These are phyloP conservation scores for Picocystis sp. DNA, from an alignment of 163 green algal genomes.

Conservation along the genomic window DNA sequence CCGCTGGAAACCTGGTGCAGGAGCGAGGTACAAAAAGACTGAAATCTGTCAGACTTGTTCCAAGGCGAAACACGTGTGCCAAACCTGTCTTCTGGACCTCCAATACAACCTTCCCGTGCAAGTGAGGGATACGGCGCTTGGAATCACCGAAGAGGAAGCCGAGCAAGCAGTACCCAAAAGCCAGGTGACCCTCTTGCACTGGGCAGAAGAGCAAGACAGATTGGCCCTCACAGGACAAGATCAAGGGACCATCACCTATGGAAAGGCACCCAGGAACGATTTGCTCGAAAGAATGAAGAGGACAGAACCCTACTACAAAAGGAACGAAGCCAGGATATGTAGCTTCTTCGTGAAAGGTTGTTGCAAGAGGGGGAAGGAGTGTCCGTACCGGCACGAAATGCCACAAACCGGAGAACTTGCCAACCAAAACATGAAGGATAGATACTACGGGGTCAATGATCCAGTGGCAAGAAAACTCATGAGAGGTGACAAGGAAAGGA, in stretches of 20 bases:
- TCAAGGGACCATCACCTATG: too few species aligned
- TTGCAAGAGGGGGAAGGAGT: conserved; percentile 88
- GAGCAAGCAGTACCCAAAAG: conserved; percentile 30
- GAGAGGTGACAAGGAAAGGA: conserved; percentile 37
- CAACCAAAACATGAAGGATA: conserved; percentile 67
- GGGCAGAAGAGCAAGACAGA: too few species aligned
- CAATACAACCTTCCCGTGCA: conserved; percentile 88
- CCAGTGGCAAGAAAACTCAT: conserved; percentile 92
- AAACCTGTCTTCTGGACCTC: conserved; percentile 95
- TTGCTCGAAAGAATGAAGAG: conserved; percentile 65
- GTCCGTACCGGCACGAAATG: conserved; percentile 65
- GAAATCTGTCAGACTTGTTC: conserved; percentile 97
- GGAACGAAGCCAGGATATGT: conserved; percentile 85
- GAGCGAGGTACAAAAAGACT: conserved; percentile 97
- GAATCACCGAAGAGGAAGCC: too few species aligned
- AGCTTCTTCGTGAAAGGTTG: conserved; percentile 78
- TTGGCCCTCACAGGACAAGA: too few species aligned
- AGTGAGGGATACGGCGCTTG: conserved; percentile 23
- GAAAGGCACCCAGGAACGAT: conserved; percentile 37
- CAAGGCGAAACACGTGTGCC: conserved; percentile 97
- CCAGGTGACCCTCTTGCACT: conserved; percentile 39
- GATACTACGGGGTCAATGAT: conserved; percentile 98
- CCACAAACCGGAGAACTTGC: conserved; percentile 18
- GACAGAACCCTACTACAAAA: conserved; percentile 88
- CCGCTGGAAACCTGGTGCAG: conserved; percentile 79